Percentiles rank a stretch among this genome's conserved stretches.
phyloP scores from a whole-genome alignment of 176 grass and related monocot species.

The Ananas comosus region DNA sequence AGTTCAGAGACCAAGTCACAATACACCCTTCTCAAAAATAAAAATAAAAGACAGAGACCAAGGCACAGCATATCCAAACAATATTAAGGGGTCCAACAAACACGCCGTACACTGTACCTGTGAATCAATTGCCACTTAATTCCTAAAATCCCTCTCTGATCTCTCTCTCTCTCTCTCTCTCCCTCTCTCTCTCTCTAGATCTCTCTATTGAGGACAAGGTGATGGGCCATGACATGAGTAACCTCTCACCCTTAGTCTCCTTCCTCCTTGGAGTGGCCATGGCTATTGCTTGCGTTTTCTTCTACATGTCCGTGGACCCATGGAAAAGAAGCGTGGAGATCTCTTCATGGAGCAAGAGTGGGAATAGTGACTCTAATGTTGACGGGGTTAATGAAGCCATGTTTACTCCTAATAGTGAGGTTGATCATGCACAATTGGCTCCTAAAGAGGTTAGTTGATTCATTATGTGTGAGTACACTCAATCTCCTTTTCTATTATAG shows the following conservation, averaged over 20 bases:
- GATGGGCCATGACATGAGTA: background rate
- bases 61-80: no score
- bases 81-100: no score
- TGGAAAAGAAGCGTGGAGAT: conserved; percentile 1
- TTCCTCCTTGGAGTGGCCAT: conserved; percentile 30
- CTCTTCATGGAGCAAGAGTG: conserved; percentile 9
- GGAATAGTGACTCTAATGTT: background rate
- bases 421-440: background rate
- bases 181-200: background rate
- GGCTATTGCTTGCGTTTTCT: conserved; percentile 23
- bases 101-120: no score
- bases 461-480: no score
- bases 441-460: background rate
- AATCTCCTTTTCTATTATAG: no score
- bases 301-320: conserved; percentile 18
- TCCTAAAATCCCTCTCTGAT: no score
- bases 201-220: background rate
- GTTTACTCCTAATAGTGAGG: background rate
- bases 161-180: no score
- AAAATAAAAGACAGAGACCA: no score
- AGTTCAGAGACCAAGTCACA: no score
- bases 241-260: conserved; percentile 1
- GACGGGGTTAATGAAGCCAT: background rate
- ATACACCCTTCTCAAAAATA: no score
- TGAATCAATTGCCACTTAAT: no score